Percentiles rank a stretch among this genome's conserved stretches.
These are phyloP conservation scores for Tuber umbilicatum DNA, from an alignment of 495 filamentous ascomycete genomes.

Conservation along the genomic window DNA sequence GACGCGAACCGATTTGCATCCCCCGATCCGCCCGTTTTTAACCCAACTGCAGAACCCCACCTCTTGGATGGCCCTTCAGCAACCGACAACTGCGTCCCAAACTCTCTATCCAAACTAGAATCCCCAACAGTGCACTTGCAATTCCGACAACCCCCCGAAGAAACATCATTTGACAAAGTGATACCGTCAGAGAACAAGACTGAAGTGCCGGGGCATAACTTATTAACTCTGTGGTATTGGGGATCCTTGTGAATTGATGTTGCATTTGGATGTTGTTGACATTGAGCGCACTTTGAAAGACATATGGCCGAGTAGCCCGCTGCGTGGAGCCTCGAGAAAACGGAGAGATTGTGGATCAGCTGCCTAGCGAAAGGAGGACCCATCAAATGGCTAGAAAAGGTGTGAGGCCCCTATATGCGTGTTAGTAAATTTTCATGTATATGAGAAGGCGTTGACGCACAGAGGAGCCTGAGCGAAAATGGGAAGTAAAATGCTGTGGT, in stretches of 20 bases:
- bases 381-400: neutral
- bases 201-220: neutral
- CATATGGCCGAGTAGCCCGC: neutral
- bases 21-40: neutral
- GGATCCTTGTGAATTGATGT: neutral
- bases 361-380: neutral
- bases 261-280: neutral
- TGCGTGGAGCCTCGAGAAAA: constrained; percentile 2
- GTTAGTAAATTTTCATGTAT: neutral
- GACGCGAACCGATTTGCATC: neutral
- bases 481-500: neutral
- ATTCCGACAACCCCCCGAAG: neutral
- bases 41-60: neutral
- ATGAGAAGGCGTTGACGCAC: neutral
- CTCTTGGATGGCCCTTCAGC: neutral
- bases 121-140: neutral
- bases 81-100: neutral
- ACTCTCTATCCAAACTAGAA: neutral
- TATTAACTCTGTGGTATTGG: neutral
- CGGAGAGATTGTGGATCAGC: neutral
- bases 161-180: neutral
- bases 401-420: neutral
- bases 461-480: neutral
- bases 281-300: neutral
- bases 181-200: neutral